These are phyloP conservation scores for Vitis vinifera DNA, from an alignment of 164 flowering plant species.

Conservation along the genomic window DNA sequence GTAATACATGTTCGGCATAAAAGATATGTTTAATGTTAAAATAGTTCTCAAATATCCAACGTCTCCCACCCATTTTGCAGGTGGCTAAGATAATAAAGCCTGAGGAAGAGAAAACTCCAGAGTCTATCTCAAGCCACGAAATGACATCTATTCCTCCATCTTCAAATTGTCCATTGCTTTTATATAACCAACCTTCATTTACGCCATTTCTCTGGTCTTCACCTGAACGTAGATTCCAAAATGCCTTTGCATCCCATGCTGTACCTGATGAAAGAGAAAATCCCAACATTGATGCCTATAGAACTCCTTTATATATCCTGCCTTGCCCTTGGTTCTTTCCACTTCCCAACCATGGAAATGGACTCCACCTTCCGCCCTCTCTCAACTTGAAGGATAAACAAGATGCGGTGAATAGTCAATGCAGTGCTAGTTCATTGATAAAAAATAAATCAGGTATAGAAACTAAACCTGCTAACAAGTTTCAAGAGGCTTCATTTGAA, in stretches of 20 bases:
- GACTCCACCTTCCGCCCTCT: conserved; percentile 18
- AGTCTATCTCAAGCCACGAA: conserved; percentile 13
- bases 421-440: conserved; percentile 24
- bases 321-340: conserved; percentile 69
- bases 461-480: conserved; percentile 21
- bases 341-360: conserved; percentile 29
- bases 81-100: conserved; percentile 32
- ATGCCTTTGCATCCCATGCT: conserved; percentile 9
- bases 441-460: conserved; percentile 19
- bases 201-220: conserved; percentile 53
- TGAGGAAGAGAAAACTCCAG: conserved; percentile 32
- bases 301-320: conserved; percentile 42
- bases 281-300: conserved; percentile 18
- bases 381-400: conserved; percentile 9
- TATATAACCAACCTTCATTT: conserved; percentile 32
- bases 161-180: conserved; percentile 26
- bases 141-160: conserved; percentile 27
- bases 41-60: neutral
- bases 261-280: conserved; percentile 28
- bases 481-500: conserved; percentile 18
- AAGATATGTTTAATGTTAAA: neutral
- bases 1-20: conserved; percentile 29
- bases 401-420: conserved; percentile 22
- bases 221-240: conserved; percentile 19
- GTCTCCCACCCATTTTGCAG: conserved; percentile 30